These are phyloP conservation scores for Yamadazyma diddensiae DNA, from an alignment of 1,139 yeast genomes.

Conservation along the genomic window DNA sequence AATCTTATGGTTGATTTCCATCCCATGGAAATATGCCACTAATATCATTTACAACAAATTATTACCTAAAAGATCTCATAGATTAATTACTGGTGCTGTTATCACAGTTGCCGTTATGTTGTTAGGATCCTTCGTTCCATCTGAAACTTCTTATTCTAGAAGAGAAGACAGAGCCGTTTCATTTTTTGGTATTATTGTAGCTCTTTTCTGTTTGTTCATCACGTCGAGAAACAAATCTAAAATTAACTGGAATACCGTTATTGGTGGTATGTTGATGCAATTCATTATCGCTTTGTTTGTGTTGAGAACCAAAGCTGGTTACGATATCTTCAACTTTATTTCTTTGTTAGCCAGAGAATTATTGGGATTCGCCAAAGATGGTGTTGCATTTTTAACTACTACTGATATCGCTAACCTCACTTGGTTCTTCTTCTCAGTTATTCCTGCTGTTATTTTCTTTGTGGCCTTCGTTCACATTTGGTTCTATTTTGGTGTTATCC, in stretches of 20 bases:
- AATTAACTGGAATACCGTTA: constrained; percentile 61
- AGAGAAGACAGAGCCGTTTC: constrained; percentile 59
- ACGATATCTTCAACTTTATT: constrained; percentile 62
- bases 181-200: constrained; percentile 54
- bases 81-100: constrained; percentile 45
- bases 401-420: constrained; percentile 35
- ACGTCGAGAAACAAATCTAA: constrained; percentile 47
- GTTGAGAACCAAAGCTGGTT: constrained; percentile 58
- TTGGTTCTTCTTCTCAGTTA: constrained; percentile 57
- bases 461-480: constrained; percentile 62
- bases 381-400: constrained; percentile 59
- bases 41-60: constrained; percentile 35
- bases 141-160: constrained; percentile 46
- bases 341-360: constrained; percentile 58
- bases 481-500: constrained; percentile 59
- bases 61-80: constrained; percentile 33
- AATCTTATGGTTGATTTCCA: constrained; percentile 21
- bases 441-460: constrained; percentile 64
- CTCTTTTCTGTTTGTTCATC: constrained; percentile 42
- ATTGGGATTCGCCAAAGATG: constrained; percentile 59
- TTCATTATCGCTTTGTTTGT: constrained; percentile 62
- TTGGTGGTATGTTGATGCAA: constrained; percentile 62
- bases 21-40: constrained; percentile 42
- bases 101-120: constrained; percentile 48
- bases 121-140: constrained; percentile 55